Percentiles rank a stretch among this genome's conserved stretches.
Conservation (phyloP, 2,329 filamentous ascomycete species). For the Thielaviopsis cerberus region DNA sequence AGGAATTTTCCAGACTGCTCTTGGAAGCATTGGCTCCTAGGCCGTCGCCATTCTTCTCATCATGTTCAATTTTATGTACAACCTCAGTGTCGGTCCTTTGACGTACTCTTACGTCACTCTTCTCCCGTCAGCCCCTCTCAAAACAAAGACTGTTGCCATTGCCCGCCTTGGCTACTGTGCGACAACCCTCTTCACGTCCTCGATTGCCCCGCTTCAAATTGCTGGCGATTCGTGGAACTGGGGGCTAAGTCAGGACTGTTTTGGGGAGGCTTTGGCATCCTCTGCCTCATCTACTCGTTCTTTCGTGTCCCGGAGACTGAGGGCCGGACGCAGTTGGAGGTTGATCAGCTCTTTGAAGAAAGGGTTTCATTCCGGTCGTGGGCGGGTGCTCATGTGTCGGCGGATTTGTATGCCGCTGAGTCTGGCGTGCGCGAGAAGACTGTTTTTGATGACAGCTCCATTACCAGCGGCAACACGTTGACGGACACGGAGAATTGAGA, state of each 20-base stretch:
- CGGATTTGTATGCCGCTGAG: background rate
- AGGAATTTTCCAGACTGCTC: slow-evolving; percentile 21
- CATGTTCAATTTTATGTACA: slow-evolving; percentile 17
- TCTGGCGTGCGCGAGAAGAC: background rate
- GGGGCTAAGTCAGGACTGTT: slow-evolving; percentile 23
- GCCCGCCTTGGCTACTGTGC: slow-evolving; percentile 18
- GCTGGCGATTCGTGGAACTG: slow-evolving; percentile 20
- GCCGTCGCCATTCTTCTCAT: slow-evolving; percentile 16
- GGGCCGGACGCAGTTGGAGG: slow-evolving; percentile 17
- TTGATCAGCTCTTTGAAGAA: slow-evolving; percentile 18
- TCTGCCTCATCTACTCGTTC: slow-evolving; percentile 26
- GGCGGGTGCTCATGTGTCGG: background rate
- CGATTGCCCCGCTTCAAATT: slow-evolving; percentile 15
- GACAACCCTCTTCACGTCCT: slow-evolving; percentile 14
- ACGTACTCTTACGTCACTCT: slow-evolving; percentile 20
- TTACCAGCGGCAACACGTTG: background rate
- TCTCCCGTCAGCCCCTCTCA: slow-evolving; percentile 19
- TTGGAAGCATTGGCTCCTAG: slow-evolving; percentile 15
- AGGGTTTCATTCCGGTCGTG: slow-evolving; percentile 6
- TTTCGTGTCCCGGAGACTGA: slow-evolving; percentile 24
- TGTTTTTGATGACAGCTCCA: slow-evolving; percentile 1
- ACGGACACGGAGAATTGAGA: background rate
- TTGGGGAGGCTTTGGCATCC: slow-evolving; percentile 21
- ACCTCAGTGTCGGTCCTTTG: slow-evolving; percentile 20
- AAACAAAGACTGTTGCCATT: slow-evolving; percentile 19